Evolutionary conservation across 2,329 filamentous ascomycete species (phyloP), one percentile per base, ranked within the genome.

Genomic region (Aspergillus jensenii): DNA sequence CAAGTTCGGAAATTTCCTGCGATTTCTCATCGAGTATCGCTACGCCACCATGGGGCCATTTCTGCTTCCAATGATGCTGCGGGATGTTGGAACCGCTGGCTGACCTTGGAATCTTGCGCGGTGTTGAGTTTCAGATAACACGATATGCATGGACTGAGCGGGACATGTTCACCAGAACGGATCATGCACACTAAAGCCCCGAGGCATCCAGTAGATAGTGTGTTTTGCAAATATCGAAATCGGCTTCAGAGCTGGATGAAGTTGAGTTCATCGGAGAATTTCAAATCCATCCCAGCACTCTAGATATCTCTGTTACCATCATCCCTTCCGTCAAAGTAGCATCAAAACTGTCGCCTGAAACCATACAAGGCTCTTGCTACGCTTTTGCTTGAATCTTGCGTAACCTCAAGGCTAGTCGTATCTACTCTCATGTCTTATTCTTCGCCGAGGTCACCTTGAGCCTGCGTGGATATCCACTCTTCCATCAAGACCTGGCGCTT

Each of bases 401-500:
- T 31, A 4, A 31, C 11, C 27, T 31, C 27, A 31, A 8, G 9
- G 27, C 27, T 31, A 31, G 9, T 37, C 14, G 35, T 5, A 37
- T 7, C 14, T 9, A 37, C 15, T n/a, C 35, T 3, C 12, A n/a
- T n/a, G 15, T 6, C 33, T 72, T 65, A 76, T 55, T 68, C 72
- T 52, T 77, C 76, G 52, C 73, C 73, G 53, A 76, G 65, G 41
- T 72, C 71, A 27, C 70, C 71, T 58, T 75, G 76, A 17, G 75
- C 74, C 59, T 93, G 90, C n/a, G 89, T 93, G 47, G 89, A 91
- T 23, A 93, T 92, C 88, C 90, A 93, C 68, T 91, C 89, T 76
- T 92, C 90, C 90, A 93, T 91, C 74, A 86, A 82, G 55, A 85
- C 87, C 71, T 90, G 88, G 43, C 86, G 85, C 47, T 77, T 78